Conservation (phyloP, 2,329 filamentous ascomycete genomes). For the Fusarium sterilihyphosum region DNA sequence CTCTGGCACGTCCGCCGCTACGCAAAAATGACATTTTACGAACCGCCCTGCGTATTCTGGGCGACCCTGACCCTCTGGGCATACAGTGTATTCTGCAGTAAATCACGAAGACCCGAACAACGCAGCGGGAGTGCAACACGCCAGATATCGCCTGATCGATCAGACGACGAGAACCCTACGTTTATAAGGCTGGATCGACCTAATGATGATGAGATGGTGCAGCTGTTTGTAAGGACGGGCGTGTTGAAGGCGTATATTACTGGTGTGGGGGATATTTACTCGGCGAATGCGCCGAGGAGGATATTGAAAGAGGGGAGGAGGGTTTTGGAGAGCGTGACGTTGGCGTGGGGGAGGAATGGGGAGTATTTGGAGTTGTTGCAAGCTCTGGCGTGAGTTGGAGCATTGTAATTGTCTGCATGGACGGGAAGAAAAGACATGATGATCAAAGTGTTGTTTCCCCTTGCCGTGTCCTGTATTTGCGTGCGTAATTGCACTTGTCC, state of each 20-base stretch:
- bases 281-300: constrained; percentile 17
- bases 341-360: constrained; percentile 30
- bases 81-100: constrained; percentile 44
- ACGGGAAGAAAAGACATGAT: too few species aligned
- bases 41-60: constrained; percentile 51
- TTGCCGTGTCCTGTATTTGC: too few species aligned
- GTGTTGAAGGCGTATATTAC: constrained; percentile 60
- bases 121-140: constrained; percentile 10
- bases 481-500: too few species aligned
- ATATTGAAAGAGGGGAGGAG: constrained; percentile 38
- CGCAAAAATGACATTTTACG: constrained; percentile 52
- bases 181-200: constrained; percentile 65
- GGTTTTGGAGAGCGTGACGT: constrained; percentile 20
- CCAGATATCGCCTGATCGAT: background rate
- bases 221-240: constrained; percentile 63
- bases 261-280: constrained; percentile 61
- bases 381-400: background rate
- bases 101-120: background rate
- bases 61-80: constrained; percentile 54
- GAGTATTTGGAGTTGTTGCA: constrained; percentile 8
- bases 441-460: too few species aligned
- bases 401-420: too few species aligned
- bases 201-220: constrained; percentile 66
- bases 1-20: constrained; percentile 59
- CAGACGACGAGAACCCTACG: constrained; percentile 39